Base-by-base conservation (phyloP, 2,329 filamentous ascomycete genomes). In the Colletotrichum caudatum region DNA sequence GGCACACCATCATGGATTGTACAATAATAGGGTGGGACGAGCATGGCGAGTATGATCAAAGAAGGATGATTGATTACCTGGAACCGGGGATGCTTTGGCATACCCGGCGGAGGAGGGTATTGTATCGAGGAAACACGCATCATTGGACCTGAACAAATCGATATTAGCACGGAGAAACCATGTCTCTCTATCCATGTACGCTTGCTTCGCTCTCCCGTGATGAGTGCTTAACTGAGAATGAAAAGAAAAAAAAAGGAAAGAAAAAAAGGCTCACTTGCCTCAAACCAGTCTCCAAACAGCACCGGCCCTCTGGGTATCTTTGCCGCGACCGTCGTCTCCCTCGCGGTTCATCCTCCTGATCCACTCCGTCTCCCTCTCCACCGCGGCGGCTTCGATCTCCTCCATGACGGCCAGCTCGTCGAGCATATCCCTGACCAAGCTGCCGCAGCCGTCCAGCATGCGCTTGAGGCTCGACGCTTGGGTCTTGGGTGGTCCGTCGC, bases 371-470 rank as follows among this genome's bases (percentile, higher is more conserved):
- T 93, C 91, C 56, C 85, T 82, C 58, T 79, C 81, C 64, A 89
- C 79, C 5, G 88, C 86, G 75, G 89, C 88, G 58, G 80, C 81
- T 80, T 91, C 89, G 67, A 93, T 87, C 75, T 86, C 84, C 66
- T 84, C 84, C 90, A 93, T 92, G 71, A 86, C 72, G n/a, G 79
- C 79, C 73, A 93, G 80, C 81, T 92, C 91, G n/a, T 81, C 82
- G 56, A 90, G 78, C 90, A 92, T 92, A 46, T 85, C 88, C 59
- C 81, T 77, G 16, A 91, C 84, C 56, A 92, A 78, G 20, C 76
- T 76, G 29, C 82, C 78, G 66, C 85, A 88, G 2, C 82, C 84
- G 8, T 78, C 79, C 50, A 92, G 77, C 74, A 90, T 84, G 37
- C 81, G 78, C 29, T 76, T 81, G 66, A 91, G 76, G 70, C 84